These are phyloP conservation scores for Ogataea chonburiensis DNA, from an alignment of 805 yeast species.

Conservation along the genomic window DNA sequence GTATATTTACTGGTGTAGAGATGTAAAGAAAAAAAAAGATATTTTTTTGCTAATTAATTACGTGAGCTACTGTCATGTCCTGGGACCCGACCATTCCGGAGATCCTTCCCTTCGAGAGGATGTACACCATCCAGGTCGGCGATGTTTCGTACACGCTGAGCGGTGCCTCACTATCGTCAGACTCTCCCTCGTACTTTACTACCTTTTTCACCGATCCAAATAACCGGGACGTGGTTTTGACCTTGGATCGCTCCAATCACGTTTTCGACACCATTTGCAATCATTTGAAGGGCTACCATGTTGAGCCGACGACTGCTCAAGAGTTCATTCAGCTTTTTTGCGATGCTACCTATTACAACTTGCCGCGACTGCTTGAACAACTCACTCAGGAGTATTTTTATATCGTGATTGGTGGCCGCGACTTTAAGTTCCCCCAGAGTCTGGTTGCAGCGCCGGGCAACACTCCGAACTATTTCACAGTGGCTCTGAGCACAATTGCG, in stretches of 20 bases:
- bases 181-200: conserved; percentile 87
- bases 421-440: conserved; percentile 58
- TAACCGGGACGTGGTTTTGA: conserved; percentile 43
- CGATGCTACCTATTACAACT: conserved; percentile 71
- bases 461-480: conserved; percentile 71
- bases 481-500: conserved; percentile 54
- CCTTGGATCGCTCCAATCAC: conserved; percentile 71
- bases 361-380: conserved; percentile 52
- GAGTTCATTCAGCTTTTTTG: conserved; percentile 60
- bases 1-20: conserved; percentile 11
- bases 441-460: conserved; percentile 64
- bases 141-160: conserved; percentile 58
- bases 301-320: conserved; percentile 57
- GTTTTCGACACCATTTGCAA: conserved; percentile 63
- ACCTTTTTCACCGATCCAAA: conserved; percentile 50
- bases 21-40: conserved; percentile 4
- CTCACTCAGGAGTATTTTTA: conserved; percentile 55
- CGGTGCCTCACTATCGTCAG: conserved; percentile 84
- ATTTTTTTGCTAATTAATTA: too few relatives aligned
- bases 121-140: conserved; percentile 73
- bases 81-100: conserved; percentile 46
- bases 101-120: conserved; percentile 64
- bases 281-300: conserved; percentile 80
- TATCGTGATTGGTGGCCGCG: conserved; percentile 55
- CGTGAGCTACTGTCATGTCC: too few relatives aligned